These are phyloP conservation scores for Tricholomella constricta DNA, from an alignment of 768 basidiomycete genomes.

Conservation along the genomic window DNA sequence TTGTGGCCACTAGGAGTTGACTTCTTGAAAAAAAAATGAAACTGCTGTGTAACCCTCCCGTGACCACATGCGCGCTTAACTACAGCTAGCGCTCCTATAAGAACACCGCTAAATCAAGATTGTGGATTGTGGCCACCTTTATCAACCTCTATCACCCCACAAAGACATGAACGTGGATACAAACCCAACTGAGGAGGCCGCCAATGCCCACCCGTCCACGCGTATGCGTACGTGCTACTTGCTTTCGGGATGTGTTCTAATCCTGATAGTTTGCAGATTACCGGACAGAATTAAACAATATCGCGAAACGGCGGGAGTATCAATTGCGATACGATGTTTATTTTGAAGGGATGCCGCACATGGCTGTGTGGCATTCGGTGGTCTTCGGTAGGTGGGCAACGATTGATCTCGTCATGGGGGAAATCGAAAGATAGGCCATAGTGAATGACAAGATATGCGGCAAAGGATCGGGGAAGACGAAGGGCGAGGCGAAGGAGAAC, in stretches of 20 bases:
- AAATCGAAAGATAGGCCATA: not conserved
- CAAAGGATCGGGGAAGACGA: not conserved
- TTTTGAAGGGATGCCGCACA: slow-evolving; percentile 1
- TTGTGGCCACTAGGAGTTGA: too few species aligned
- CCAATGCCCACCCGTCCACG: not conserved
- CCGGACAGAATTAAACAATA: slow-evolving; percentile 8
- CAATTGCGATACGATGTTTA: slow-evolving; percentile 1
- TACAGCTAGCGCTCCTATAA: too few species aligned
- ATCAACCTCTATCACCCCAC: not conserved
- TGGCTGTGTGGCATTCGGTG: slow-evolving; percentile 6
- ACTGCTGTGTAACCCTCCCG: too few species aligned
- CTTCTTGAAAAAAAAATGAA: too few species aligned
- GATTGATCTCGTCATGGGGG: not conserved
- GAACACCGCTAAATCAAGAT: too few species aligned
- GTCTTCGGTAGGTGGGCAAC: slow-evolving; percentile 4
- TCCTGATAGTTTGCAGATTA: not conserved
- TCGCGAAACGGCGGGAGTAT: not conserved
- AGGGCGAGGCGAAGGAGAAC: slow-evolving; percentile 12
- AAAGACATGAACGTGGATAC: not conserved
- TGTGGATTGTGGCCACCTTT: too few species aligned
- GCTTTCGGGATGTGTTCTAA: not conserved
- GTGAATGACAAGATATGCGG: slow-evolving; percentile 8
- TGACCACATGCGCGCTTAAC: too few species aligned
- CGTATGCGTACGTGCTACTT: not conserved
- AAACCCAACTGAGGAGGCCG: not conserved